Evolutionary conservation across 129 eudicot genomes (phyloP).

Genomic region (Tanacetum coccineum): DNA sequence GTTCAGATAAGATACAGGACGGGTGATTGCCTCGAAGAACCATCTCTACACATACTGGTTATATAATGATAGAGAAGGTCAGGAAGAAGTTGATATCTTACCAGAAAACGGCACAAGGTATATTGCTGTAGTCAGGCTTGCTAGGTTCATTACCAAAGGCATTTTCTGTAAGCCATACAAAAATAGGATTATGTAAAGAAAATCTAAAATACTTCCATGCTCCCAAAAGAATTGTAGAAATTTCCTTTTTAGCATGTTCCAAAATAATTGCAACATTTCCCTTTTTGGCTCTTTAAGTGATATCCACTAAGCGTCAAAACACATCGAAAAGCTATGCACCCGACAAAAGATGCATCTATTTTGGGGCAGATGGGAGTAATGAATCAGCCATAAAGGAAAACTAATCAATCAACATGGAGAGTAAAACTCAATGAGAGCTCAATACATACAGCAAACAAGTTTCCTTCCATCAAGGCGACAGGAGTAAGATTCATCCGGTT

Average conservation of each 20-base stretch:
- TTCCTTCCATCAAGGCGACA: slow-evolving; percentile 93
- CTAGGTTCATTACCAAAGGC: slow-evolving; percentile 73
- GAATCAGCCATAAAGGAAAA: background rate
- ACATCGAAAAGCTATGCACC: background rate
- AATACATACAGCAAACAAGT: slow-evolving; percentile 71
- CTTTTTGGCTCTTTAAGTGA: background rate
- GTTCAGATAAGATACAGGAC: too few species aligned
- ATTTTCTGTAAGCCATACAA: slow-evolving; percentile 54
- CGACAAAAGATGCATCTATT: slow-evolving; percentile 10
- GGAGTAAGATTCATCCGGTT: slow-evolving; percentile 97
- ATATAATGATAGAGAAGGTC: too few species aligned
- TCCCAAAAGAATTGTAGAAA: background rate
- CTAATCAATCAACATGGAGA: background rate
- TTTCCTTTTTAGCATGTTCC: background rate
- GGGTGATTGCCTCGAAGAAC: too few species aligned
- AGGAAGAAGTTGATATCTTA: slow-evolving; percentile 28
- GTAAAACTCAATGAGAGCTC: background rate
- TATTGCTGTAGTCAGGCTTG: slow-evolving; percentile 65
- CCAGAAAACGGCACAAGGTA: slow-evolving; percentile 96
- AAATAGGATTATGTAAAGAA: background rate
- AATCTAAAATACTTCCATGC: background rate
- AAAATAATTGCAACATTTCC: background rate
- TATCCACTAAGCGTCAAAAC: too few species aligned
- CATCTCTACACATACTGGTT: too few species aligned
- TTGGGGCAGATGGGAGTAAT: background rate